Evolutionary conservation across 75 land plant genomes (phyloP).

Genomic region (Azolla pinnata): DNA sequence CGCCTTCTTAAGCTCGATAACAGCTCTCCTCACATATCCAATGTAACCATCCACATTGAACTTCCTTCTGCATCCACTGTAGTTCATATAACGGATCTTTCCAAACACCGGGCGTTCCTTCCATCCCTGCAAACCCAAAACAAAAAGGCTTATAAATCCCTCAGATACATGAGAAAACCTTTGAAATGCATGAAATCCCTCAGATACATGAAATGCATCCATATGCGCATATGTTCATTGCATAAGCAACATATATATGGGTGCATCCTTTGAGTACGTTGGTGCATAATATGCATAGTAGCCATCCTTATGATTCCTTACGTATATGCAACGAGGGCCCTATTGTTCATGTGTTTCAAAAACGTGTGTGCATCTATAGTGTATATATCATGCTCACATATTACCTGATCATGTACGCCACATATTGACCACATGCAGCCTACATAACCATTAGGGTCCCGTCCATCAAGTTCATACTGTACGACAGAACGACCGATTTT

Average conservation of each 20-base stretch:
- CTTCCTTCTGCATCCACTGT: constrained; percentile 91
- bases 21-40: constrained; percentile 52
- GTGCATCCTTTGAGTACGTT: no score
- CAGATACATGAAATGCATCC: no score
- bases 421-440: constrained; percentile 99
- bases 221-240: no score
- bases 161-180: background rate
- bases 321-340: no score
- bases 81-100: constrained; percentile 95
- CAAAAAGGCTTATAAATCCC: background rate
- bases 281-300: no score
- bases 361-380: background rate
- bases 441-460: constrained; percentile 98
- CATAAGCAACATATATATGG: no score
- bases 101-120: constrained; percentile 92
- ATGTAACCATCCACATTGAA: constrained; percentile 98
- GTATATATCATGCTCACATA: background rate
- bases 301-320: no score
- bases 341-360: no score
- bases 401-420: constrained; percentile 97
- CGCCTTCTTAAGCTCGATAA: constrained; percentile 58
- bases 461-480: constrained; percentile 96
- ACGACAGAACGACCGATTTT: background rate
- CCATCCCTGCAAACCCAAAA: constrained; percentile 66
- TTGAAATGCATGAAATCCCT: background rate